Conservation (phyloP, 1,284 basidiomycete genomes). For the Cryptococcus sp. region DNA sequence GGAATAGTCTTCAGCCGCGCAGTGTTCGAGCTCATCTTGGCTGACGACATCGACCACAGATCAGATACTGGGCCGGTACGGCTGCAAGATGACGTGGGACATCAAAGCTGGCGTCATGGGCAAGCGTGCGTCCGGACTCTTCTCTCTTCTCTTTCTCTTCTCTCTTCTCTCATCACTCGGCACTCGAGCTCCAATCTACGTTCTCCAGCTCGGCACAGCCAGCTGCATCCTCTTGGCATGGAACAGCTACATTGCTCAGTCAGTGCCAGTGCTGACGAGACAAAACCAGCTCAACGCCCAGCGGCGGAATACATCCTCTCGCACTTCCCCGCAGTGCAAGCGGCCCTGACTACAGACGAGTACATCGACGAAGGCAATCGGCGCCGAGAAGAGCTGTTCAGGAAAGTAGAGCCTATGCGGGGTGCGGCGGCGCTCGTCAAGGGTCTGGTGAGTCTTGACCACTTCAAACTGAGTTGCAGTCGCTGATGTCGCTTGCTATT, state of each 20-base stretch:
- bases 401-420: constrained; percentile 48
- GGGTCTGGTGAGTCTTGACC: constrained; percentile 38
- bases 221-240: too few relatives aligned
- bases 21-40: too few relatives aligned
- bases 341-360: constrained; percentile 47
- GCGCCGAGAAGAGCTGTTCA: constrained; percentile 48
- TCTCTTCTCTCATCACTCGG: too few relatives aligned
- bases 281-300: constrained; percentile 30
- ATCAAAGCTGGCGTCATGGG: constrained; percentile 55
- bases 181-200: too few relatives aligned
- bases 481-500: background rate
- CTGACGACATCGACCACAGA: constrained; percentile 28
- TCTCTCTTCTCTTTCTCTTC: too few relatives aligned
- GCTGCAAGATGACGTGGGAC: constrained; percentile 50
- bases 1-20: background rate
- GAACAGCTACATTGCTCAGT: too few relatives aligned
- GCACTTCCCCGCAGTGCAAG: constrained; percentile 45
- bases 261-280: too few relatives aligned
- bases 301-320: constrained; percentile 48
- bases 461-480: background rate
- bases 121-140: constrained; percentile 34
- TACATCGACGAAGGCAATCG: constrained; percentile 47
- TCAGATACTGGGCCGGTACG: constrained; percentile 49
- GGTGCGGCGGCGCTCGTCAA: constrained; percentile 50
- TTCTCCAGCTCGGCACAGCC: too few relatives aligned